Conservation (phyloP, 208 protist species). For the Angomonas ambiguus region DNA sequence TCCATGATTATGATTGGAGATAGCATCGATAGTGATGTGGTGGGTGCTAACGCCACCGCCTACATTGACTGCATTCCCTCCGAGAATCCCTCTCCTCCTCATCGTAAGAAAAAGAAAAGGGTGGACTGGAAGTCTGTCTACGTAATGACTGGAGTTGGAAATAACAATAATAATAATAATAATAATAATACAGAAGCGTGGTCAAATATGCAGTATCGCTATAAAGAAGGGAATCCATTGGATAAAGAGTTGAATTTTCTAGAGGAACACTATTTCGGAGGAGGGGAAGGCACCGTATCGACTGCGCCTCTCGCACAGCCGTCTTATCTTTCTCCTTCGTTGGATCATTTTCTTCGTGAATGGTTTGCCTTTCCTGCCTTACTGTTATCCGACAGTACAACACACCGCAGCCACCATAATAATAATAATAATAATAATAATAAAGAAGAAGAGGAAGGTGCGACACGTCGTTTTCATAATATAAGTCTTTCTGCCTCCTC, state of each 20-base stretch:
- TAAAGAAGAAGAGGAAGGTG: constrained; percentile 50
- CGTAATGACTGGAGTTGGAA: background rate
- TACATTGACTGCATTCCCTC: constrained; percentile 78
- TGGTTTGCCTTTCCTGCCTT: constrained; percentile 70
- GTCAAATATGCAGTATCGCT: background rate
- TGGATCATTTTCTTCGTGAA: constrained; percentile 86
- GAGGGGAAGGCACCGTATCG: background rate
- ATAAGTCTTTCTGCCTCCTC: too few species aligned
- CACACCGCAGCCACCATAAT: too few species aligned
- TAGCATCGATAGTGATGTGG: constrained; percentile 80
- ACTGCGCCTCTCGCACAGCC: constrained; percentile 59
- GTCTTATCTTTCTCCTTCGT: constrained; percentile 81
- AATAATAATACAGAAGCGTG: constrained; percentile 72
- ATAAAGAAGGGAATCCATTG: background rate
- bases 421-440: too few species aligned
- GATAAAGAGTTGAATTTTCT: constrained; percentile 1
- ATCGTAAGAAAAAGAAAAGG: constrained; percentile 8
- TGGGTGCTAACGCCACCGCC: constrained; percentile 83
- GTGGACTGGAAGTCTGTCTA: background rate
- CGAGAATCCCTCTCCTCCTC: constrained; percentile 56
- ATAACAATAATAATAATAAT: constrained; percentile 36
- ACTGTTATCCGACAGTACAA: too few species aligned
- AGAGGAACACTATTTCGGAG: background rate
- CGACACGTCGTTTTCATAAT: too few species aligned
- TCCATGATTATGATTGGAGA: constrained; percentile 87